Base-by-base conservation (phyloP, 2,329 filamentous ascomycete species). In the Xylaria digitata region DNA sequence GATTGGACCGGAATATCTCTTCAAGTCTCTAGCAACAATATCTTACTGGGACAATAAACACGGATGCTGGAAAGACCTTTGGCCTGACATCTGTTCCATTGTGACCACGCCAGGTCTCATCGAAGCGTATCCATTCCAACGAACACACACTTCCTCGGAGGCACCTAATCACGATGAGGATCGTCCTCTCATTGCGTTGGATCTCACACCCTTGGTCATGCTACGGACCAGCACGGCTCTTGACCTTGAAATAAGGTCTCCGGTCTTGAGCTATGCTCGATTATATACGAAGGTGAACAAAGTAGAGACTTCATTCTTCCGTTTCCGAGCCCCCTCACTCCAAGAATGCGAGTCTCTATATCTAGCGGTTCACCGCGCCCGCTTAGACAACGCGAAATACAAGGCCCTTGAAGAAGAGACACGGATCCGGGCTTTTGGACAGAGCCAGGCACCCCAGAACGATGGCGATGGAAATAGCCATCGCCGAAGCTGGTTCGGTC, bases 351-450 rank as follows among this genome's bases (percentile, higher is more conserved):
- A 92, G 71, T 86, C 87, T 42, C 84, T 99, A 4, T 99, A 97
- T 79, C 87, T 87, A 75, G 87, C 95, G 49, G 94, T 98, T 68
- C 96, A 98, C 79, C 87, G 92, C 67, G 90, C 94, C 21, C 91
- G 96, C 54, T 92, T 97, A 77, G 93, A 97, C 80, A 97, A 98
- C 77, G 91, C 93, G 60, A 95, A 94, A 61, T 97, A 95, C 80
- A 94, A 87, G 63, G 83, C 87, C 54, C 83, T 90, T 19, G 87
- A 88, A 72, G 86, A 90, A 69, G 87, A 90, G 70, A 92, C 83
- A 77, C 90, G 78, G 72, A 94, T 83, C 86, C 93, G 84, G 85
- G 92, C 82, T 81, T 96, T 85, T 82, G 93, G 84, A 70, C 89
- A 83, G 80, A 83, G 76, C 71, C 83, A 85, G 74, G 72, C 80